Evolutionary conservation across 2,329 filamentous ascomycete species (phyloP).

Genomic region (Trichoderma oligosporum): DNA sequence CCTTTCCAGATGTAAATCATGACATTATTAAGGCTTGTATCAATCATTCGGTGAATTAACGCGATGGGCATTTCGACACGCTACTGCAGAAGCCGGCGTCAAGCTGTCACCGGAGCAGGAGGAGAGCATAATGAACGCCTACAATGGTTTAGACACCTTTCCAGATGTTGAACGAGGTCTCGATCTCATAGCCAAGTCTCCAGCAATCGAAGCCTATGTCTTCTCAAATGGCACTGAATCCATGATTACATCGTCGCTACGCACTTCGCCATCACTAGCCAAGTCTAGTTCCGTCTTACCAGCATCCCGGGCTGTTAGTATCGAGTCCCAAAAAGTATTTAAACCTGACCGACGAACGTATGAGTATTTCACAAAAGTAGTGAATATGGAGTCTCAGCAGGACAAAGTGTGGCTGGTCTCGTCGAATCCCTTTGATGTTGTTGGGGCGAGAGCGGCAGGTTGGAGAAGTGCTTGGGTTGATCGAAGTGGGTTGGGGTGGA

Average conservation of each 20-base stretch:
- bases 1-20: slow-evolving; percentile 49
- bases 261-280: slow-evolving; percentile 52
- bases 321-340: slow-evolving; percentile 57
- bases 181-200: slow-evolving; percentile 39
- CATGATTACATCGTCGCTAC: slow-evolving; percentile 61
- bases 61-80: slow-evolving; percentile 57
- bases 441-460: slow-evolving; percentile 59
- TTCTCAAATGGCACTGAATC: slow-evolving; percentile 66
- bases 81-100: slow-evolving; percentile 54
- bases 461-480: slow-evolving; percentile 67
- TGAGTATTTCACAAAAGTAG: slow-evolving; percentile 50
- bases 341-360: slow-evolving; percentile 65
- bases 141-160: slow-evolving; percentile 62
- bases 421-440: slow-evolving; percentile 69
- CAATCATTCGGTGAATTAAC: slow-evolving; percentile 58
- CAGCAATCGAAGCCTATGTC: slow-evolving; percentile 51
- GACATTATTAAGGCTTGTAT: slow-evolving; percentile 43
- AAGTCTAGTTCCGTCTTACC: slow-evolving; percentile 44
- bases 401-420: slow-evolving; percentile 64
- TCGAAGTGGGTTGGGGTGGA: slow-evolving; percentile 57
- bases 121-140: slow-evolving; percentile 56
- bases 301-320: slow-evolving; percentile 49
- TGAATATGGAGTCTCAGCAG: slow-evolving; percentile 44
- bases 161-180: slow-evolving; percentile 58
- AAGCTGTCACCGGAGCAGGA: slow-evolving; percentile 43